Evolutionary conservation across 192 early-diverging fungal genomes (phyloP).

Genomic region (Umbelopsis vinacea): DNA sequence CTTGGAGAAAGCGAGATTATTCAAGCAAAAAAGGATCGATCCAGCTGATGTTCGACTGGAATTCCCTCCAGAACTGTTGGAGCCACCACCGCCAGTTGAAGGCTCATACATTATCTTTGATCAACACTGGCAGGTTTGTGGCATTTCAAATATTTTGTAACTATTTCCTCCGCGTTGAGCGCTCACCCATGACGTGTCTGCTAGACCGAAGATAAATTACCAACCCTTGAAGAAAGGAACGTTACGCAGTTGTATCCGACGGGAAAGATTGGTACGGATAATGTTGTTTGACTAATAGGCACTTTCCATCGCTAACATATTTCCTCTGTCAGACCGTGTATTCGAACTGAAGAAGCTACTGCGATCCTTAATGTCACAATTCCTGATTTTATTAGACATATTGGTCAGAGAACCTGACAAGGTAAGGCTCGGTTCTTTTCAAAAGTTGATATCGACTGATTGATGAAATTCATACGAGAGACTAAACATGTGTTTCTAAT

Average conservation of each 20-base stretch:
- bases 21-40: conserved; percentile 1
- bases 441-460: not conserved
- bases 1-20: conserved; percentile 40
- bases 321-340: conserved; percentile 57
- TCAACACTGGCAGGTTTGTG: conserved; percentile 67
- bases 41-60: conserved; percentile 31
- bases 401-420: conserved; percentile 55
- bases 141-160: not conserved
- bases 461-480: not conserved
- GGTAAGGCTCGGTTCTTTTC: conserved; percentile 34
- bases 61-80: conserved; percentile 49
- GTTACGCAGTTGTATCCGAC: conserved; percentile 70
- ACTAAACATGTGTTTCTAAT: conserved; percentile 6
- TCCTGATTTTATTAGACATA: conserved; percentile 70
- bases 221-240: conserved; percentile 62
- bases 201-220: conserved; percentile 58
- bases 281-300: not conserved
- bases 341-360: conserved; percentile 70
- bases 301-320: not conserved
- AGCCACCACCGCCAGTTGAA: conserved; percentile 60
- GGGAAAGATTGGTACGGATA: conserved; percentile 44
- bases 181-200: not conserved
- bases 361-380: conserved; percentile 65
- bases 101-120: conserved; percentile 68
- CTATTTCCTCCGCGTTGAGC: not conserved